phyloP scores from a whole-genome alignment of 306 rosid species.

The Dryas octopetala region DNA sequence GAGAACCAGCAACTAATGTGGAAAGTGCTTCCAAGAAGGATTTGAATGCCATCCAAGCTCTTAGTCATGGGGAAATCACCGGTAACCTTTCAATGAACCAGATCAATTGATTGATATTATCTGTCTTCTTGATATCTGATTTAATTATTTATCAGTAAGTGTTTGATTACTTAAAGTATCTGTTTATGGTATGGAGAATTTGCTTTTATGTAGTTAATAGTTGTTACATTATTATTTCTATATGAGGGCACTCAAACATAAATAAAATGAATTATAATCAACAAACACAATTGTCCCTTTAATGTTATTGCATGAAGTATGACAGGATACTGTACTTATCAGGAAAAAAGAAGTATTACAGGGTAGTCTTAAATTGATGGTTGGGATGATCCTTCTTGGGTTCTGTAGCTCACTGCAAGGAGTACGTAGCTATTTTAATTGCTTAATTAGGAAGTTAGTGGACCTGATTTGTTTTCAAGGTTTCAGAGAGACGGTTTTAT shows the following conservation, averaged over 20 bases:
- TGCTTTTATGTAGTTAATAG: background rate
- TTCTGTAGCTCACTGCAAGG: background rate
- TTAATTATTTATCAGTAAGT: background rate
- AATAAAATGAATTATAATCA: background rate
- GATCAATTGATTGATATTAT: background rate
- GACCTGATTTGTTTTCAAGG: background rate
- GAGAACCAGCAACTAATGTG: slow-evolving; percentile 26
- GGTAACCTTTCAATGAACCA: slow-evolving; percentile 38
- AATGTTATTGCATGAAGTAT: background rate
- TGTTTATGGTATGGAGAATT: background rate
- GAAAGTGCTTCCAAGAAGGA: slow-evolving; percentile 34
- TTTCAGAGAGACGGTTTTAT: too few relatives aligned
- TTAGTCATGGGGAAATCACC: slow-evolving; percentile 19
- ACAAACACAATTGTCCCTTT: background rate
- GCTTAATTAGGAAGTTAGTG: background rate
- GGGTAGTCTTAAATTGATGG: background rate
- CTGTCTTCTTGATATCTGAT: background rate
- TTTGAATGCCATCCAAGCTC: slow-evolving; percentile 28
- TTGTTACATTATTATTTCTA: background rate
- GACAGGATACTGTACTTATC: background rate
- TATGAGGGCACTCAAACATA: background rate
- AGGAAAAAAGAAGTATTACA: background rate
- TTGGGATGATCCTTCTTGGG: background rate
- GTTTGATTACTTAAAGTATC: slow-evolving; percentile 3
- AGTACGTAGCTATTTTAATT: background rate